These are phyloP conservation scores for Cornus kousa DNA, from an alignment of 148 eudicot genomes.

Conservation along the genomic window DNA sequence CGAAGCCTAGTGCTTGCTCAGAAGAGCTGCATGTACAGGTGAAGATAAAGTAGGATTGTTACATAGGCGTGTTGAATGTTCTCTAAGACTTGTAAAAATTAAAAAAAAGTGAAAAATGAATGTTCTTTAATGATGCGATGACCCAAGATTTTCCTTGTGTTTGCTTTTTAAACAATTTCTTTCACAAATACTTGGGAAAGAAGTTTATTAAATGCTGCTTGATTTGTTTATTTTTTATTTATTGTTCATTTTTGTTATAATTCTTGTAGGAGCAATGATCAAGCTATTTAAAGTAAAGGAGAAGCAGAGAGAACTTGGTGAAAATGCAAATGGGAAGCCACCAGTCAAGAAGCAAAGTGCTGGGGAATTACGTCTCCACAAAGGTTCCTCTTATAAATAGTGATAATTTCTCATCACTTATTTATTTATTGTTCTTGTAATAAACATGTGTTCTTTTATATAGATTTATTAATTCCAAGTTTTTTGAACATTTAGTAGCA, in stretches of 20 bases:
- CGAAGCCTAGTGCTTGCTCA: not conserved
- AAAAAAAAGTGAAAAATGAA: not conserved
- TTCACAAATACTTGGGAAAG: not conserved
- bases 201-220: not conserved
- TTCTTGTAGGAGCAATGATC: slow-evolving; percentile 55
- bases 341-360: slow-evolving; percentile 73
- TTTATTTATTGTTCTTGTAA: not conserved
- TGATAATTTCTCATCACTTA: no score
- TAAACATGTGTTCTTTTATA: not conserved
- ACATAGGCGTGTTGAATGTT: no score
- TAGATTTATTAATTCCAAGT: not conserved
- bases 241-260: not conserved
- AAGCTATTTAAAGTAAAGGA: slow-evolving; percentile 70
- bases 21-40: not conserved
- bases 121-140: not conserved
- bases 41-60: no score
- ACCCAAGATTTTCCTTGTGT: not conserved
- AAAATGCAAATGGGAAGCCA: slow-evolving; percentile 61
- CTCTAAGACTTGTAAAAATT: no score
- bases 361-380: slow-evolving; percentile 69
- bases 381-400: slow-evolving; percentile 32
- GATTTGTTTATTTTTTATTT: not conserved
- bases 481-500: not conserved
- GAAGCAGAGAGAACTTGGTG: slow-evolving; percentile 69
- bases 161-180: not conserved